phyloP scores from a whole-genome alignment of 2,329 filamentous ascomycete genomes.

The Aurifilum marmelostoma region DNA sequence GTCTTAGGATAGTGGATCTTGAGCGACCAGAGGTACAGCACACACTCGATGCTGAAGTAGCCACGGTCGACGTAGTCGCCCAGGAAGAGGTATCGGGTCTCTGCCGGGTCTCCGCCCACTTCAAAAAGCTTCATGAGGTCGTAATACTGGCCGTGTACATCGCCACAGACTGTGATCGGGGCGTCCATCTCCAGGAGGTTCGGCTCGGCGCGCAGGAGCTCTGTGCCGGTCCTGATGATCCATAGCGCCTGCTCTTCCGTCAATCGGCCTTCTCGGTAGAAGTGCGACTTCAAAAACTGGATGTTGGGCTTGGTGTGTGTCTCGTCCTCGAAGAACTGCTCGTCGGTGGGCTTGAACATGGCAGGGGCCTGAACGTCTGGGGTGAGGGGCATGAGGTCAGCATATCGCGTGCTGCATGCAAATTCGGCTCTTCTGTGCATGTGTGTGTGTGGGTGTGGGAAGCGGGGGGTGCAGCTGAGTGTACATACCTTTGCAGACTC shows the following conservation, averaged over 20 bases:
- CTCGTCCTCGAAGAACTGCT: slow-evolving; percentile 90
- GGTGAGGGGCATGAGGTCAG: slow-evolving; percentile 3
- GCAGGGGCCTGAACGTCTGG: slow-evolving; percentile 84
- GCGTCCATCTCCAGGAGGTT: slow-evolving; percentile 99
- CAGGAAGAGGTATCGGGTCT: slow-evolving; percentile 95
- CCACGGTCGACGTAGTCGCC: slow-evolving; percentile 98
- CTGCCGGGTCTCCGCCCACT: slow-evolving; percentile 92
- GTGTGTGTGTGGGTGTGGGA: no score
- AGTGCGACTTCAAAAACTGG: slow-evolving; percentile 94
- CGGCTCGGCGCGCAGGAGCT: slow-evolving; percentile 85
- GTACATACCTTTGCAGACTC: slow-evolving; percentile 92
- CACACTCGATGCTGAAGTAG: slow-evolving; percentile 99
- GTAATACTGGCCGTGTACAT: slow-evolving; percentile 98
- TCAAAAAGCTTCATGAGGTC: slow-evolving; percentile 99
- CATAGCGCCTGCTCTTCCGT: slow-evolving; percentile 97
- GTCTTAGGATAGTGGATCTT: slow-evolving; percentile 99
- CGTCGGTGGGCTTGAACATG: slow-evolving; percentile 87
- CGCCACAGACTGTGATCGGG: slow-evolving; percentile 96
- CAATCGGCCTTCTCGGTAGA: slow-evolving; percentile 94
- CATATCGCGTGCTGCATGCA: slow-evolving; percentile 11
- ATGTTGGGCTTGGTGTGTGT: slow-evolving; percentile 89
- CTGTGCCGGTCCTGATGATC: slow-evolving; percentile 87
- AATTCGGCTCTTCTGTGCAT: neutral
- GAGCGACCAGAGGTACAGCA: slow-evolving; percentile 94
- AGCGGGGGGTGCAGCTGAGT: slow-evolving; percentile 12